These are phyloP conservation scores for Picea sitchensis DNA, from an alignment of 75 land plant genomes.

Conservation along the genomic window DNA sequence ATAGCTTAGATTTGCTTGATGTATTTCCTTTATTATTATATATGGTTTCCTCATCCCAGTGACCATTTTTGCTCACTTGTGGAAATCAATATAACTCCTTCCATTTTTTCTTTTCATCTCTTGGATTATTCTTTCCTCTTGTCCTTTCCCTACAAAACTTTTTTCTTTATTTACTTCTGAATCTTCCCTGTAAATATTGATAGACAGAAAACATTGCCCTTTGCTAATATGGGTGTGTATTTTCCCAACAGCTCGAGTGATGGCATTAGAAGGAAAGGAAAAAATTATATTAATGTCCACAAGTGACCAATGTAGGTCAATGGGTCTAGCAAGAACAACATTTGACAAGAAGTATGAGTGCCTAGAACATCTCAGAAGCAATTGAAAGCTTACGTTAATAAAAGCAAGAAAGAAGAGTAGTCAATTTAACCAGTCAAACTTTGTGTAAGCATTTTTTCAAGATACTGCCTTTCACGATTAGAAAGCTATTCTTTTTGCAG, in stretches of 20 bases:
- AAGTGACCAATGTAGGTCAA: too few relatives aligned
- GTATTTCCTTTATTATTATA: too few relatives aligned
- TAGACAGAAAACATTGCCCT: neutral
- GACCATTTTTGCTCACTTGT: neutral
- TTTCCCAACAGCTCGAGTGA: neutral
- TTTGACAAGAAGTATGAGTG: too few relatives aligned
- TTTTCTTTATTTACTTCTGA: neutral
- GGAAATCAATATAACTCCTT: neutral
- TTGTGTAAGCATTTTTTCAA: neutral
- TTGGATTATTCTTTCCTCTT: neutral
- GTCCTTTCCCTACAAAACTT: neutral
- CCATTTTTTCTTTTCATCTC: neutral
- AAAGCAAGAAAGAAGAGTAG: neutral
- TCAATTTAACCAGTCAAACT: neutral
- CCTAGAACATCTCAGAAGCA: too few relatives aligned
- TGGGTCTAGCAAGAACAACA: too few relatives aligned
- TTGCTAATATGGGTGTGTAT: neutral
- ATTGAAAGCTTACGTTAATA: too few relatives aligned
- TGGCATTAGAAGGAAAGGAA: neutral
- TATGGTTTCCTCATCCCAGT: neutral
- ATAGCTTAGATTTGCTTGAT: too few relatives aligned
- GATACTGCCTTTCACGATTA: neutral
- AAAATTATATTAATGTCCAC: too few relatives aligned
- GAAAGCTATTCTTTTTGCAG: slow-evolving; percentile 20
- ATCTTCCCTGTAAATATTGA: neutral